Evolutionary conservation across 352 stramenopile genomes (phyloP).

Genomic region (Globisporangium paddicum): DNA sequence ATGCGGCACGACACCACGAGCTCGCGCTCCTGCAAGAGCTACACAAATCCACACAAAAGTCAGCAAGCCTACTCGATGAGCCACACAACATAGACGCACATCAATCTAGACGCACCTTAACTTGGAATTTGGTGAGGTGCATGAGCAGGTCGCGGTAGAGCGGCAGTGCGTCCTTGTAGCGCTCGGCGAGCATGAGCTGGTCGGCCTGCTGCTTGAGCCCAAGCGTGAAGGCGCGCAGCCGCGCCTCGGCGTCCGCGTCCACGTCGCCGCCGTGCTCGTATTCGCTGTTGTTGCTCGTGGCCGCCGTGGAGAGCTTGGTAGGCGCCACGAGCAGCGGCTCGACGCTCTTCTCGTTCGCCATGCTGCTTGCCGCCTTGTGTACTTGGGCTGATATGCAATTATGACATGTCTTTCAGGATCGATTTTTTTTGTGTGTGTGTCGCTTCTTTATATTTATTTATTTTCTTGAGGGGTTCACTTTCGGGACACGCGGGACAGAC

Average conservation of each 20-base stretch:
- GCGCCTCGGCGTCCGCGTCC: conserved; percentile 42
- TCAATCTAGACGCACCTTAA: conserved; percentile 23
- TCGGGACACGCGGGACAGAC: conserved; percentile 1
- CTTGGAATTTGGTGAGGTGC: conserved; percentile 63
- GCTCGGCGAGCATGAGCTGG: conserved; percentile 48
- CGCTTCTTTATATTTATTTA: neutral
- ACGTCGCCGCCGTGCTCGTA: conserved; percentile 15
- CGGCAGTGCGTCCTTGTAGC: conserved; percentile 45
- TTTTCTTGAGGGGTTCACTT: neutral
- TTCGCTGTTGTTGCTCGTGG: conserved; percentile 5
- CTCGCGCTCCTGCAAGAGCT: conserved; percentile 43
- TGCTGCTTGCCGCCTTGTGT: conserved; percentile 5
- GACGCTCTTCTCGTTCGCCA: conserved; percentile 24
- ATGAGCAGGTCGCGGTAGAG: conserved; percentile 70
- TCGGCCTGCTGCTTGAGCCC: conserved; percentile 66
- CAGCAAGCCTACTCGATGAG: neutral
- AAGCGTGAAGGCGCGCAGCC: conserved; percentile 29
- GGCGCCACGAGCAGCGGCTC: conserved; percentile 9
- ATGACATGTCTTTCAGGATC: conserved; percentile 3
- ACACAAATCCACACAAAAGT: conserved; percentile 9
- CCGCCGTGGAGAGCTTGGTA: neutral
- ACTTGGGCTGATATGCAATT: conserved; percentile 6
- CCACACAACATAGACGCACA: neutral
- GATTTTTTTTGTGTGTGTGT: no score
- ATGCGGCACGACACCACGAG: conserved; percentile 67